Evolutionary conservation across 2,329 filamentous ascomycete species (phyloP).

Genomic region (Aspergillus clavatus): DNA sequence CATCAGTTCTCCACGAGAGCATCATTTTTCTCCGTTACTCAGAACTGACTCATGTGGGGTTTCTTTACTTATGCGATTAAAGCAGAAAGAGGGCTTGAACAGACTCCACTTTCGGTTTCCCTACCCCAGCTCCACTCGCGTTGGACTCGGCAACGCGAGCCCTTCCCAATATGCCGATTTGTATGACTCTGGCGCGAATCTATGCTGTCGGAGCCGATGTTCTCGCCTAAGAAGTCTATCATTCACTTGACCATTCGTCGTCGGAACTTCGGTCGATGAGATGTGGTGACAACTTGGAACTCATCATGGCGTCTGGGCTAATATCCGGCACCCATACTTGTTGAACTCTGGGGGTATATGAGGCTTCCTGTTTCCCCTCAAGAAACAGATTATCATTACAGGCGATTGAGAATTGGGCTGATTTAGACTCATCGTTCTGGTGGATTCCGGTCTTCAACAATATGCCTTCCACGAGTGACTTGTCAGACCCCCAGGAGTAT

Average conservation of each 20-base stretch:
- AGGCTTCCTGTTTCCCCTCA: neutral
- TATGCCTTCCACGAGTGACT: conserved; percentile 23
- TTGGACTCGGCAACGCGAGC: conserved; percentile 21
- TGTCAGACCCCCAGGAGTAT: conserved; percentile 39
- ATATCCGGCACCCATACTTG: neutral
- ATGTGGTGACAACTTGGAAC: neutral
- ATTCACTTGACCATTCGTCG: neutral
- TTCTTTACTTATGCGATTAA: neutral
- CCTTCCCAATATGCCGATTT: conserved; percentile 22
- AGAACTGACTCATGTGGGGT: conserved; percentile 33
- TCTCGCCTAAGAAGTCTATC: conserved; percentile 1
- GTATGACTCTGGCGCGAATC: neutral
- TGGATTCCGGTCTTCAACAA: neutral
- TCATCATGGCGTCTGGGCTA: neutral
- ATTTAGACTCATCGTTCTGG: neutral
- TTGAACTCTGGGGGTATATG: conserved; percentile 3
- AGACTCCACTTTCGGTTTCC: conserved; percentile 7
- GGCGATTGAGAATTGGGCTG: neutral
- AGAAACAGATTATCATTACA: neutral
- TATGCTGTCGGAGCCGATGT: neutral
- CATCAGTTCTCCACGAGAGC: neutral
- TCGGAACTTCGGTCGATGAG: neutral
- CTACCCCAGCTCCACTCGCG: neutral
- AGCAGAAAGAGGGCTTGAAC: neutral
- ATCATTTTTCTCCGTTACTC: conserved; percentile 22